Conservation (phyloP, 2,329 filamentous ascomycete genomes). For the Fusarium chaquense region DNA sequence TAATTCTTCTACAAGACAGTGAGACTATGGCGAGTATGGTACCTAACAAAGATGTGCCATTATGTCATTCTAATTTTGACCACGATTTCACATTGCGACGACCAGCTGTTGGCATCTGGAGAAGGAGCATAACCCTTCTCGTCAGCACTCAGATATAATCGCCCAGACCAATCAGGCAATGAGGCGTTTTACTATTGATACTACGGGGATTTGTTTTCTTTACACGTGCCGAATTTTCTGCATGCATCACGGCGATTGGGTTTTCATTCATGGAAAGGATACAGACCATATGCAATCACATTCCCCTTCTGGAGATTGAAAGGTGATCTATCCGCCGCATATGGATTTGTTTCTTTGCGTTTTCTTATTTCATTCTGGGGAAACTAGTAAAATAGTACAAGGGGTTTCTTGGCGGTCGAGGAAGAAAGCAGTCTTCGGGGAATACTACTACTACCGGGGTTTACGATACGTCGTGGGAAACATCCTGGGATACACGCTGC, state of each 20-base stretch:
- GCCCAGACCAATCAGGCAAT: not conserved
- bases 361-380: constrained; percentile 21
- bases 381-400: constrained; percentile 8
- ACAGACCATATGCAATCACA: constrained; percentile 12
- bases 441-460: constrained; percentile 9
- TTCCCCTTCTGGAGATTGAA: constrained; percentile 28
- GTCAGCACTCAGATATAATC: constrained; percentile 2
- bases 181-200: constrained; percentile 25
- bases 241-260: constrained; percentile 17
- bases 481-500: constrained; percentile 17
- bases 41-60: constrained; percentile 13
- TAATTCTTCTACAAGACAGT: not conserved
- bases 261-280: constrained; percentile 27
- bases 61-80: constrained; percentile 20
- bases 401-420: constrained; percentile 22
- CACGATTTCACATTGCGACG: not conserved
- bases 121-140: constrained; percentile 5
- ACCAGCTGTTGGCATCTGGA: not conserved
- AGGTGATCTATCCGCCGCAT: constrained; percentile 11
- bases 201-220: constrained; percentile 24
- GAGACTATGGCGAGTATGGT: constrained; percentile 19
- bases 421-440: constrained; percentile 11
- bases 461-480: constrained; percentile 28
- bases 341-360: constrained; percentile 28
- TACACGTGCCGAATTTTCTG: constrained; percentile 14